A percentile compares a stretch with the other conserved stretches of the same genome.
Evolutionary conservation across 108 stramenopile species (phyloP).

Genomic region (Pseudonitzschia multiseries): DNA sequence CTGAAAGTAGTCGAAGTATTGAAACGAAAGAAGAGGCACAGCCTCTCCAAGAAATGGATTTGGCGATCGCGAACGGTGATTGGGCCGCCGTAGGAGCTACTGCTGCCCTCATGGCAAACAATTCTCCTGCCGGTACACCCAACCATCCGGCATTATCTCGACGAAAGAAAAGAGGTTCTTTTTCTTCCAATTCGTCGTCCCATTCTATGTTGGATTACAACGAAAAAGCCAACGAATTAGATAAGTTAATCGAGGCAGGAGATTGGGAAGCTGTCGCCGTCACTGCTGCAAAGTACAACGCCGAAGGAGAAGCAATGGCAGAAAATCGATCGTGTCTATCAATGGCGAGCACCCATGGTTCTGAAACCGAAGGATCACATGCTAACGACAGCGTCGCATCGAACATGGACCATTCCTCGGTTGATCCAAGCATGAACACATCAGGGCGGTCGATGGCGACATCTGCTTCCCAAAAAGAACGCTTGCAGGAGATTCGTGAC

Average conservation of each 20-base stretch:
- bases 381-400: constrained; percentile 22
- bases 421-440: constrained; percentile 9
- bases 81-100: constrained; percentile 24
- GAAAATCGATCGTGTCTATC: constrained; percentile 18
- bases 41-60: constrained; percentile 7
- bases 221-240: constrained; percentile 56
- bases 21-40: not conserved
- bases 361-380: constrained; percentile 8
- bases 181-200: not conserved
- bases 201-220: not conserved
- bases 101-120: constrained; percentile 12
- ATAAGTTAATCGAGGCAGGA: constrained; percentile 74
- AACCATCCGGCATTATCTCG: not conserved
- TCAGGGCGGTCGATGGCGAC: constrained; percentile 7
- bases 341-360: constrained; percentile 22
- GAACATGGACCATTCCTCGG: not conserved
- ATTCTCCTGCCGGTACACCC: not conserved
- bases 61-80: constrained; percentile 15
- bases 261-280: constrained; percentile 84
- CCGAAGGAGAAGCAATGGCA: constrained; percentile 15
- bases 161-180: not conserved
- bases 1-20: not conserved
- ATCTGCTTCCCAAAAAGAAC: constrained; percentile 33
- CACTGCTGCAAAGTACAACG: constrained; percentile 75
- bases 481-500: constrained; percentile 33